These are phyloP conservation scores for Aureobasidium musti DNA, from an alignment of 2,329 filamentous ascomycete species.

Conservation along the genomic window DNA sequence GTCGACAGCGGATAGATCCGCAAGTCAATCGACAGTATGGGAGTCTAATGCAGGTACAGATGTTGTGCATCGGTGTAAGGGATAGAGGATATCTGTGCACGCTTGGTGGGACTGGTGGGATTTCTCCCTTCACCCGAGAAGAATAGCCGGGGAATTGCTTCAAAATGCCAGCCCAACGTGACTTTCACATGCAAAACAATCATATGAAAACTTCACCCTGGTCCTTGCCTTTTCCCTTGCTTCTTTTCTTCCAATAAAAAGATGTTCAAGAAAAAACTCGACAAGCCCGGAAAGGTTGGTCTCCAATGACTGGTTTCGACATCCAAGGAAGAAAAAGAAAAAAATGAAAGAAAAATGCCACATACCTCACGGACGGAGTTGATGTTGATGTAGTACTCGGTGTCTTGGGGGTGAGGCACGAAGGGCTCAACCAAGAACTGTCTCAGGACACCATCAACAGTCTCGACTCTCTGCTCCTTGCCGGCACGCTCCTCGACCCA, in stretches of 20 bases:
- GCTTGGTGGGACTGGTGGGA: conserved; percentile 29
- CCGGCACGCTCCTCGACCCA: conserved; percentile 93
- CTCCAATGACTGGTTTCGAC: neutral
- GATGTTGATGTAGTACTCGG: conserved; percentile 99
- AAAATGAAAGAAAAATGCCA: conserved; percentile 41
- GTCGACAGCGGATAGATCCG: conserved; percentile 30
- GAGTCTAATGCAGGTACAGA: conserved; percentile 29
- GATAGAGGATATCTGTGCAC: conserved; percentile 28
- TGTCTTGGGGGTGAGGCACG: conserved; percentile 90
- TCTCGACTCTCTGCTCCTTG: conserved; percentile 92
- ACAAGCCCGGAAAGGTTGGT: conserved; percentile 10
- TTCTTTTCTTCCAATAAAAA: conserved; percentile 27
- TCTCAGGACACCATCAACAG: conserved; percentile 80
- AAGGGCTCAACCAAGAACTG: conserved; percentile 99
- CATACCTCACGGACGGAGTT: conserved; percentile 99
- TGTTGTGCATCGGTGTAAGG: conserved; percentile 33
- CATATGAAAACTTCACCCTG: conserved; percentile 22
- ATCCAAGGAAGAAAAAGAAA: conserved; percentile 4
- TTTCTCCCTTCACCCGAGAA: conserved; percentile 32
- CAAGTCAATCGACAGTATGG: conserved; percentile 2
- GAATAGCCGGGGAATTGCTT: conserved; percentile 30
- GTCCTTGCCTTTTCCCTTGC: conserved; percentile 11
- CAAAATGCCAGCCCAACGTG: conserved; percentile 21
- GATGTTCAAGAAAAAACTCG: conserved; percentile 22
- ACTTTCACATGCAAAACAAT: conserved; percentile 28